Base-by-base conservation (phyloP, 108 stramenopile genomes). In the Nitzschia palea region DNA sequence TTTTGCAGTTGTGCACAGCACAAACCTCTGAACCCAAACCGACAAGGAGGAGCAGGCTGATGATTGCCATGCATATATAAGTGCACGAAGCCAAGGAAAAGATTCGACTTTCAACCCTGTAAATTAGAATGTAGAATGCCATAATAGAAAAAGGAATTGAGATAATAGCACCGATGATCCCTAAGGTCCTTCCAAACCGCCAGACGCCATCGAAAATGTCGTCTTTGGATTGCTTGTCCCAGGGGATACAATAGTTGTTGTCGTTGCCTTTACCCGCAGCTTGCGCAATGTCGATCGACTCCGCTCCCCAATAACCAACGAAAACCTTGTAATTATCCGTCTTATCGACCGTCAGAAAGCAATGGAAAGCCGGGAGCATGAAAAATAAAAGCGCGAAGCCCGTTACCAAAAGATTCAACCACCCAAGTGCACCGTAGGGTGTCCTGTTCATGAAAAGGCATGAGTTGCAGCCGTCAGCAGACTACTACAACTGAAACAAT, bases 251-350 rank as follows among this genome's bases (percentile, higher is more conserved):
- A 22, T 63, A 63, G 28, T 63, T 63, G 14, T 50, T 47, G 47
- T 63, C 47, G 47, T 47, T 63, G 5, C 62, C 62, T 22, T 31
- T 25, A 15, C 44, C 47, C 15, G 26, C 45, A 1, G 62, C 45
- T n/a, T 45, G 1, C 14, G 62, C 62, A 32, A 50, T 30, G 1
- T 47, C 62, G 14, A 33, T 14, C 9, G 12, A 29, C 48, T 63
- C 62, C 48, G 47, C 47, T 25, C 62, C 33, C 62, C 62, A 63
- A 50, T 63, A 63, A 8, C 60, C 60, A 12, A 48, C 22, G 33
- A 40, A 50, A 8, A 28, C 45, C 33, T 63, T 63, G 28, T 50
- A 50, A 1, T 63, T 45, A 50, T 47, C 47, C 10, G 62, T 63
- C 45, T 63, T 47, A n/a, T 47, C 18, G 0, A 63, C 62, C 14